These are phyloP conservation scores for Petunia secreta DNA, from an alignment of 257 asterid species.

Conservation along the genomic window DNA sequence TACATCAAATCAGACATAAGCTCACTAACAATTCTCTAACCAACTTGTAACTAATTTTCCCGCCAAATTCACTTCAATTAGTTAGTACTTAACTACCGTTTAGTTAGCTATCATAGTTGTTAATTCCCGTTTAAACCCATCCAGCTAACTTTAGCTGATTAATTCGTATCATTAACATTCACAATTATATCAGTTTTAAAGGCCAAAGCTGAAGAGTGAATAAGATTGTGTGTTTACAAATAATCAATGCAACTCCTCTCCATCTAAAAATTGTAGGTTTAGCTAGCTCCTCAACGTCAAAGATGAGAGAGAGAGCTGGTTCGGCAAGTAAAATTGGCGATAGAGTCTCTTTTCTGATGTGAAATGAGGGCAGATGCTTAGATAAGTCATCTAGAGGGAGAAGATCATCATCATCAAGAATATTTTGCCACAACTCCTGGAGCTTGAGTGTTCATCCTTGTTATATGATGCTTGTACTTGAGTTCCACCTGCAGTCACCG, in stretches of 20 bases:
- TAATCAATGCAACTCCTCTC: not conserved
- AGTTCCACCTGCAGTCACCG: constrained; percentile 31
- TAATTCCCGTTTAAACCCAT: too few relatives aligned
- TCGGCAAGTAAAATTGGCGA: constrained; percentile 21
- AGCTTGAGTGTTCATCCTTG: constrained; percentile 40
- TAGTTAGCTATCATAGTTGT: too few relatives aligned
- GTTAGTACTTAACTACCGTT: too few relatives aligned
- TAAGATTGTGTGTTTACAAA: not conserved
- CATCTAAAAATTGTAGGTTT: not conserved
- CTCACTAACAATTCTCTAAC: too few relatives aligned
- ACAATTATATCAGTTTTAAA: too few relatives aligned
- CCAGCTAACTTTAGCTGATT: too few relatives aligned
- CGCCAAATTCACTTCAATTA: too few relatives aligned
- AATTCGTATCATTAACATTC: too few relatives aligned
- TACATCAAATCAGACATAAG: too few relatives aligned
- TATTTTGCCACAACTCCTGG: constrained; percentile 31
- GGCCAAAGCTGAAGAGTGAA: not conserved
- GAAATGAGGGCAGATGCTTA: constrained; percentile 38
- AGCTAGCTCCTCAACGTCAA: too few relatives aligned
- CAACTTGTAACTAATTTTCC: too few relatives aligned
- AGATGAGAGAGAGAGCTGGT: constrained; percentile 23
- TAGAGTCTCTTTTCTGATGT: constrained; percentile 44
- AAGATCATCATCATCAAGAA: constrained; percentile 46
- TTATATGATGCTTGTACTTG: constrained; percentile 35
- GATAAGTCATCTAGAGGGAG: constrained; percentile 46